A percentile compares a stretch with the other conserved stretches of the same genome.
phyloP scores from a whole-genome alignment of 2,329 filamentous ascomycete genomes.

The Ascochyta clinopodiicola region DNA sequence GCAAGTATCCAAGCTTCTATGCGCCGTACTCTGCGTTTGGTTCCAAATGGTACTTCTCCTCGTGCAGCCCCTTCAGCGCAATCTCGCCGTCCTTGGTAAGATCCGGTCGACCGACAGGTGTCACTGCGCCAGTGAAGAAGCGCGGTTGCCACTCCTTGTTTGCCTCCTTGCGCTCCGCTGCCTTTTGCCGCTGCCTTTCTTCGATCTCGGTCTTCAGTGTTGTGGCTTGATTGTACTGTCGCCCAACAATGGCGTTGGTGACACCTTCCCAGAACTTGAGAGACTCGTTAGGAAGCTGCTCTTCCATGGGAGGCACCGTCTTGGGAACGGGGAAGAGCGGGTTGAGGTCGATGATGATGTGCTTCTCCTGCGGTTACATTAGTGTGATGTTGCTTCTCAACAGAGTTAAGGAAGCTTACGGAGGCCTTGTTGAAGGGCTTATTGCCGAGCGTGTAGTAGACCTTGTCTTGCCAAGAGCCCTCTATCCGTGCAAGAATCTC shows the following conservation, averaged over 20 bases:
- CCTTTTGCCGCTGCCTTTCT: conserved; percentile 85
- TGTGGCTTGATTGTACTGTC: conserved; percentile 85
- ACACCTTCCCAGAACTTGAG: conserved; percentile 86
- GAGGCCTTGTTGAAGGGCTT: conserved; percentile 55
- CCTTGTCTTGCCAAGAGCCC: conserved; percentile 81
- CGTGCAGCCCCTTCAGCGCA: conserved; percentile 63
- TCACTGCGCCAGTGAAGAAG: conserved; percentile 77
- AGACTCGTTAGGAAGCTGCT: conserved; percentile 88
- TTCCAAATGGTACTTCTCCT: conserved; percentile 58
- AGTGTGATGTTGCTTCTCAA: conserved; percentile 3
- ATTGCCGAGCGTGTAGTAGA: conserved; percentile 64
- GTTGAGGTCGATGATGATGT: conserved; percentile 84
- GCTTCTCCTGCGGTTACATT: conserved; percentile 54
- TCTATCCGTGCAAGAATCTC: conserved; percentile 83
- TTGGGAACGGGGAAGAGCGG: conserved; percentile 83
- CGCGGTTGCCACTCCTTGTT: conserved; percentile 80
- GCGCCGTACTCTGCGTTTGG: conserved; percentile 53
- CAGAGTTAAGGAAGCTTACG: conserved; percentile 57
- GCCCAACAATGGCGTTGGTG: conserved; percentile 81
- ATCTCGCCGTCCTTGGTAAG: conserved; percentile 67
- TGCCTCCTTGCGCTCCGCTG: conserved; percentile 75
- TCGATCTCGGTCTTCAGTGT: conserved; percentile 89
- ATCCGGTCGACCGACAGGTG: conserved; percentile 66
- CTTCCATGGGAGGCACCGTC: conserved; percentile 74
- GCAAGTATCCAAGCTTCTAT: conserved; percentile 12